Conservation (phyloP, 2,329 filamentous ascomycete genomes). For the Fonsecaea multimorphosa region DNA sequence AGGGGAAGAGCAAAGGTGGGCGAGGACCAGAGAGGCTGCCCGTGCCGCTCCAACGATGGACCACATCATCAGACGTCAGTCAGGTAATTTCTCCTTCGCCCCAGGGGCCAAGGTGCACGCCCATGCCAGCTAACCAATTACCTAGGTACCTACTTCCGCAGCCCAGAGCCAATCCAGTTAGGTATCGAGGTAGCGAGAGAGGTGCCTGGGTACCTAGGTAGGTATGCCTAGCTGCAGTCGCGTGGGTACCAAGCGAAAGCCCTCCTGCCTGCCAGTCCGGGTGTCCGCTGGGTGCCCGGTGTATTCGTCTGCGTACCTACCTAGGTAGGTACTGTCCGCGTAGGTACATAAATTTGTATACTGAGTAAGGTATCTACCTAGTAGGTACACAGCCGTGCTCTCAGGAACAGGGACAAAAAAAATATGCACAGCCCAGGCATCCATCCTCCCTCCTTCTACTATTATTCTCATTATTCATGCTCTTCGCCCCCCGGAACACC, state of each 20-base stretch:
- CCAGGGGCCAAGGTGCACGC: not conserved
- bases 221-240: too few species aligned
- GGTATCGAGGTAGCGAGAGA: not conserved
- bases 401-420: not conserved
- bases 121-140: not conserved
- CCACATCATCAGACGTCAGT: constrained; percentile 1
- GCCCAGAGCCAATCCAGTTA: not conserved
- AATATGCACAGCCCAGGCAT: not conserved
- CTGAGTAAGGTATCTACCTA: too few species aligned
- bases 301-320: too few species aligned
- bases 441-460: not conserved
- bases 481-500: not conserved
- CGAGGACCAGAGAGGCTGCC: not conserved
- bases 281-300: too few species aligned
- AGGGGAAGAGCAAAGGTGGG: constrained; percentile 1
- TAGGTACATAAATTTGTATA: too few species aligned
- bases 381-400: too few species aligned
- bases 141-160: too few species aligned
- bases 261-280: too few species aligned
- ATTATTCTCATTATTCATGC: not conserved
- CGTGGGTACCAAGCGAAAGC: too few species aligned
- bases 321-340: too few species aligned
- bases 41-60: not conserved
- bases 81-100: not conserved
- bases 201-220: too few species aligned